A percentile compares a stretch with the other conserved stretches of the same genome.
phyloP scores from a whole-genome alignment of 2,329 filamentous ascomycete genomes.

The Colletotrichum sp. region DNA sequence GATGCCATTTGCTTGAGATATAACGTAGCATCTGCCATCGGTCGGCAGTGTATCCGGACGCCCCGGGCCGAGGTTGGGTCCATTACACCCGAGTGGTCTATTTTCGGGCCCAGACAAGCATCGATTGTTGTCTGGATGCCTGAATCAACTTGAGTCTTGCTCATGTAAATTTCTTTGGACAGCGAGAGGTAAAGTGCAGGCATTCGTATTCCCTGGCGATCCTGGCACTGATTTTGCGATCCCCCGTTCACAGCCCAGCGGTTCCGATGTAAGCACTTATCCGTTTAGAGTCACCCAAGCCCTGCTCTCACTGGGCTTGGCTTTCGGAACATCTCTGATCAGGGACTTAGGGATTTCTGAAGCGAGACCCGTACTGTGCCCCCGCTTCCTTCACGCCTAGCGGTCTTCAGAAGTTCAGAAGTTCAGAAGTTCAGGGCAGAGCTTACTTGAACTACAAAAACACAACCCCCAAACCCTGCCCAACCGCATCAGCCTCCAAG shows the following conservation, averaged over 20 bases:
- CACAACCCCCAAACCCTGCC: background rate
- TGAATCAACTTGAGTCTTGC: too few species aligned
- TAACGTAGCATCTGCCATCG: background rate
- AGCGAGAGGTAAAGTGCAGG: background rate
- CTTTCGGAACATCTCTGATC: fast-evolving
- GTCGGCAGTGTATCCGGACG: background rate
- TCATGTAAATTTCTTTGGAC: too few species aligned
- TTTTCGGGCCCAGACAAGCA: background rate
- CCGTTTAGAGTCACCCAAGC: background rate
- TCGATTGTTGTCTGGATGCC: background rate
- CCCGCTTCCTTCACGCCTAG: background rate
- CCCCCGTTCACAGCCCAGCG: background rate
- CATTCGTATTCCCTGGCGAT: background rate
- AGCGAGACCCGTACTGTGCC: background rate
- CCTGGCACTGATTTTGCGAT: background rate
- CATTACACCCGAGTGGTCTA: fast-evolving
- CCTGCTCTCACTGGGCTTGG: background rate
- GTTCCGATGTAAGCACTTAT: background rate
- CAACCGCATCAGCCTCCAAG: background rate
- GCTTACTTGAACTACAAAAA: background rate
- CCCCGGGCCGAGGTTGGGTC: background rate
- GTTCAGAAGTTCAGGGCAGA: background rate
- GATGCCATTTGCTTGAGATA: background rate
- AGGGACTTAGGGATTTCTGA: background rate
- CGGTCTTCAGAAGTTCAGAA: too few species aligned